Conservation (phyloP, 306 rosid species). For the Astragalus glycyphyllos region DNA sequence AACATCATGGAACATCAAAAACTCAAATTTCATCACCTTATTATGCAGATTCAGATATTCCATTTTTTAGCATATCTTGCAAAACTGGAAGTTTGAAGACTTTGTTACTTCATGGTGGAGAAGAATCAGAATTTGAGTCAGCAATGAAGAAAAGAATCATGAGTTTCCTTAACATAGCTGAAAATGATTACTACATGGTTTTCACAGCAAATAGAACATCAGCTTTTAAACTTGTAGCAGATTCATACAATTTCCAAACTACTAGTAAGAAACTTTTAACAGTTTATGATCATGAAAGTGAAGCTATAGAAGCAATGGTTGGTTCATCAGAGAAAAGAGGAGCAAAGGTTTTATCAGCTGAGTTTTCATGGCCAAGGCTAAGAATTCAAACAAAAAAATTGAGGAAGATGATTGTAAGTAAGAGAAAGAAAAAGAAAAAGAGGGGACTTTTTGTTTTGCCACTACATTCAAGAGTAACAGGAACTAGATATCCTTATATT, state of each 20-base stretch:
- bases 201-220: slow-evolving; percentile 93
- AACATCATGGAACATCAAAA: slow-evolving; percentile 47
- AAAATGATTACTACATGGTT: slow-evolving; percentile 79
- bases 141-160: slow-evolving; percentile 73
- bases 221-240: slow-evolving; percentile 85
- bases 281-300: slow-evolving; percentile 88
- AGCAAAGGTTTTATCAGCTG: slow-evolving; percentile 68
- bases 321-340: slow-evolving; percentile 73
- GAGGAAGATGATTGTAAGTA: slow-evolving; percentile 69
- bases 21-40: slow-evolving; percentile 22
- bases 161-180: slow-evolving; percentile 70
- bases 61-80: slow-evolving; percentile 73
- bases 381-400: slow-evolving; percentile 72
- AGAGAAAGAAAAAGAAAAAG: slow-evolving; percentile 63
- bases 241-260: slow-evolving; percentile 69
- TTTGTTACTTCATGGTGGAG: slow-evolving; percentile 70
- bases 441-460: slow-evolving; percentile 88
- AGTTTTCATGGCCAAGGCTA: slow-evolving; percentile 93
- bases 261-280: slow-evolving; percentile 68
- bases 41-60: slow-evolving; percentile 43
- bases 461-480: slow-evolving; percentile 83
- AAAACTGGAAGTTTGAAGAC: slow-evolving; percentile 74
- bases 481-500: slow-evolving; percentile 83
- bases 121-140: slow-evolving; percentile 72
- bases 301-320: slow-evolving; percentile 78